Percentiles rank a stretch among this genome's conserved stretches.
Conservation (phyloP, 2,329 filamentous ascomycete genomes). For the Cercospora janseana region DNA sequence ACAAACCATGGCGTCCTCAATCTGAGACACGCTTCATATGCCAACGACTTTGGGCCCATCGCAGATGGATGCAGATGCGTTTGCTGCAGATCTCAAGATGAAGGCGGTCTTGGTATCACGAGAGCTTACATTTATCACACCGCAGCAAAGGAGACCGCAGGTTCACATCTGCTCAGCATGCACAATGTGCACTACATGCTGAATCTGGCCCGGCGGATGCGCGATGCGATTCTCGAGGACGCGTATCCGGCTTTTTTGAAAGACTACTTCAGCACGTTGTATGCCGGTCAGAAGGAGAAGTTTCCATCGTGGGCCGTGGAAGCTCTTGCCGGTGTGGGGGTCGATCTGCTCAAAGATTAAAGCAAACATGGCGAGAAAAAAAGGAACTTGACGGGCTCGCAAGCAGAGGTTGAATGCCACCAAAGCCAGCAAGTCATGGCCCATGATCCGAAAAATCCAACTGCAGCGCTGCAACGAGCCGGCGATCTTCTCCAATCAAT, state of each 20-base stretch:
- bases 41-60: conserved; percentile 77
- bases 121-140: conserved; percentile 89
- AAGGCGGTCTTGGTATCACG: conserved; percentile 74
- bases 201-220: conserved; percentile 71
- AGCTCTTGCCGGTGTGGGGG: conserved; percentile 73
- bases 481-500: neutral
- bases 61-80: conserved; percentile 79
- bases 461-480: neutral
- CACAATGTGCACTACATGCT: conserved; percentile 96
- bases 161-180: conserved; percentile 80
- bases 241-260: conserved; percentile 74
- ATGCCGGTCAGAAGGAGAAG: conserved; percentile 59
- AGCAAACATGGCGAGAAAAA: neutral
- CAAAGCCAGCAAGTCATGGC: neutral
- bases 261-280: conserved; percentile 73
- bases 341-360: conserved; percentile 60
- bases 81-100: conserved; percentile 66
- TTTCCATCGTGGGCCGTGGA: conserved; percentile 84
- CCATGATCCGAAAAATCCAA: neutral
- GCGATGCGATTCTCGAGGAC: conserved; percentile 56
- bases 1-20: conserved; percentile 80
- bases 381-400: neutral
- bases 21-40: conserved; percentile 71
- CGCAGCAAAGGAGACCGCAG: conserved; percentile 89
- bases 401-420: neutral